phyloP scores from a whole-genome alignment of 2,329 filamentous ascomycete genomes.

The Byssoonygena ceratinophila region DNA sequence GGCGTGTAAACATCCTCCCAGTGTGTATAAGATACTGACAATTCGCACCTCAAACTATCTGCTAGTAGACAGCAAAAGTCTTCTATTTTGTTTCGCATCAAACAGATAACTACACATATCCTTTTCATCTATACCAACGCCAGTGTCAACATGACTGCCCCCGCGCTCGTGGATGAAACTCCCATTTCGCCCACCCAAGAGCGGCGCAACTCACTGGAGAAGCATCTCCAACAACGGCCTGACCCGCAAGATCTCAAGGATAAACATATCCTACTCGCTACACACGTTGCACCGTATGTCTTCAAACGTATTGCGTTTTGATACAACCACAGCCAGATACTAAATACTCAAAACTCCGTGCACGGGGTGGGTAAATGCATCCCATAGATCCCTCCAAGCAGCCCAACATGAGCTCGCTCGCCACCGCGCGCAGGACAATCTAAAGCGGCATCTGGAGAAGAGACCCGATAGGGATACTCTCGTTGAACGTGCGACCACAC shows the following conservation, averaged over 20 bases:
- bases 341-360: neutral
- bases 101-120: too few relatives aligned
- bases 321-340: neutral
- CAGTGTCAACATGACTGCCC: slow-evolving; percentile 1
- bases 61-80: too few relatives aligned
- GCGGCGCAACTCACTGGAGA: slow-evolving; percentile 58
- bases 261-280: slow-evolving; percentile 57
- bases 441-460: slow-evolving; percentile 55
- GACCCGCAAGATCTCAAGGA: slow-evolving; percentile 56
- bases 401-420: slow-evolving; percentile 53
- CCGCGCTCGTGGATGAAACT: slow-evolving; percentile 43
- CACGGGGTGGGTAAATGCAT: neutral
- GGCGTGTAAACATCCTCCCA: neutral
- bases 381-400: slow-evolving; percentile 42
- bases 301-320: neutral
- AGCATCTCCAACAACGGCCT: slow-evolving; percentile 61
- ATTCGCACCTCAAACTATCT: neutral
- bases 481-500: slow-evolving; percentile 56
- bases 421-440: slow-evolving; percentile 50
- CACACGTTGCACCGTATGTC: slow-evolving; percentile 54
- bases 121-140: neutral
- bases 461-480: slow-evolving; percentile 62
- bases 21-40: neutral
- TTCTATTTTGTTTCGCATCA: too few relatives aligned
- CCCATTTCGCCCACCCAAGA: slow-evolving; percentile 47